phyloP scores from a whole-genome alignment of 768 basidiomycete genomes.

The Russula ochroleuca region DNA sequence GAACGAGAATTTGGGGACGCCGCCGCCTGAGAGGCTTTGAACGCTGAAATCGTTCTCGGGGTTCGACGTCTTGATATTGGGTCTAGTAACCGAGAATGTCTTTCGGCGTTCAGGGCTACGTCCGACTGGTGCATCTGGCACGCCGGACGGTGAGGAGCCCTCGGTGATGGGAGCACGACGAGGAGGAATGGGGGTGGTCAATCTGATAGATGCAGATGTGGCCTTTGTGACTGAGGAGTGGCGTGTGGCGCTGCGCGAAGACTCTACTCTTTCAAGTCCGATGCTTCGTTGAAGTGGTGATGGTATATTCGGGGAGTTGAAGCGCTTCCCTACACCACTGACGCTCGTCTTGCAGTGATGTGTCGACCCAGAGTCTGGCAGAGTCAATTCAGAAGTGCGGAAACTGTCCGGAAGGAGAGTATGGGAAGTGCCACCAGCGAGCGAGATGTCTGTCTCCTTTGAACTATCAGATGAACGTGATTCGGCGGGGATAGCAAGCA shows the following conservation, averaged over 20 bases:
- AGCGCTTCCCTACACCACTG: constrained; percentile 44
- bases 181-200: constrained; percentile 27
- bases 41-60: constrained; percentile 41
- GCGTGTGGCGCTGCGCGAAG: constrained; percentile 46
- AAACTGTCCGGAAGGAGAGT: constrained; percentile 40
- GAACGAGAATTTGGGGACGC: constrained; percentile 27
- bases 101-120: constrained; percentile 27
- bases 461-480: constrained; percentile 54
- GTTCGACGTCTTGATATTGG: constrained; percentile 25
- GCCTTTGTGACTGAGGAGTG: constrained; percentile 47
- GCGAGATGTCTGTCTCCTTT: constrained; percentile 40
- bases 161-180: constrained; percentile 28
- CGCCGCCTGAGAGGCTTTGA: constrained; percentile 37
- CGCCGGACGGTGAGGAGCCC: neutral
- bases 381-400: constrained; percentile 45
- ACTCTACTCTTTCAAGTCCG: constrained; percentile 49
- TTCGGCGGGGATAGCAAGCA: constrained; percentile 40
- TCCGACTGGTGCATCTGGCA: constrained; percentile 3
- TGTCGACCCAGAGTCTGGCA: constrained; percentile 42
- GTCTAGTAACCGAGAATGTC: constrained; percentile 25
- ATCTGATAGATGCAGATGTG: constrained; percentile 29
- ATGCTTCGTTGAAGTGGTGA: constrained; percentile 58
- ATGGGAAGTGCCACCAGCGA: constrained; percentile 40
- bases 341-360: constrained; percentile 47
- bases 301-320: constrained; percentile 51